Conservation (phyloP, 192 early-diverging fungal genomes). For the Ramicandelaber brevisporus region DNA sequence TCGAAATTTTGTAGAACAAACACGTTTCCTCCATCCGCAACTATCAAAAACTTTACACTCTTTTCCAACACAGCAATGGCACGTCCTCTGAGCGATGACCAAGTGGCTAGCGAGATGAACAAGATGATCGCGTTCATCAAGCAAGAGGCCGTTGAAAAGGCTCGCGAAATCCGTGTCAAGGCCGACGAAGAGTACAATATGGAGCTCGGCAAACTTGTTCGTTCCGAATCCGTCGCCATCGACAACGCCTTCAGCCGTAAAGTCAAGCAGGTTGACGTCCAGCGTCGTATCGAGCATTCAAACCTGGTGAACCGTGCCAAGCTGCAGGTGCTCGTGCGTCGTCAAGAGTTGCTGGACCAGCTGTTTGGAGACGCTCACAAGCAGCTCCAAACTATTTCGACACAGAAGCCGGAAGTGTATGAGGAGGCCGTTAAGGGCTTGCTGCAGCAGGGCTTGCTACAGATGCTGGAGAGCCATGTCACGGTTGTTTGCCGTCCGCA, state of each 20-base stretch:
- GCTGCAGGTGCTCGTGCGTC: conserved; percentile 60
- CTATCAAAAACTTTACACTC: no score
- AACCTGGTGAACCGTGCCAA: conserved; percentile 93
- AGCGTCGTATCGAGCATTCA: conserved; percentile 83
- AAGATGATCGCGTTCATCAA: conserved; percentile 99
- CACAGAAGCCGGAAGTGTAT: conserved; percentile 28
- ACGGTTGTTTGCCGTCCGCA: conserved; percentile 37
- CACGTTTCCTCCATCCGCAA: no score
- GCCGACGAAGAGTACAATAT: conserved; percentile 99
- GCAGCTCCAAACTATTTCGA: conserved; percentile 26
- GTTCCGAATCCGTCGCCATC: conserved; percentile 88
- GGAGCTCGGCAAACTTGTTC: conserved; percentile 93
- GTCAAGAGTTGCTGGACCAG: conserved; percentile 65
- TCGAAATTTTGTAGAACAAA: no score
- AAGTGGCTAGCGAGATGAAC: conserved; percentile 90
- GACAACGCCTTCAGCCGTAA: conserved; percentile 91
- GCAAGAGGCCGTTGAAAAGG: conserved; percentile 96
- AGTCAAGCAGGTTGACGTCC: conserved; percentile 89
- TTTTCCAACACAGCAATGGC: no score
- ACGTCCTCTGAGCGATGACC: conserved; percentile 72
- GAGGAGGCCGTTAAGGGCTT: conserved; percentile 38
- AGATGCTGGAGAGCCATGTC: conserved; percentile 64
- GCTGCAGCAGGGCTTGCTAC: conserved; percentile 58
- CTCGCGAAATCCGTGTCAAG: conserved; percentile 95
- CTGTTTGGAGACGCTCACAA: conserved; percentile 45